phyloP scores from a whole-genome alignment of 805 yeast genomes.

The Hanseniaspora thailandica region DNA sequence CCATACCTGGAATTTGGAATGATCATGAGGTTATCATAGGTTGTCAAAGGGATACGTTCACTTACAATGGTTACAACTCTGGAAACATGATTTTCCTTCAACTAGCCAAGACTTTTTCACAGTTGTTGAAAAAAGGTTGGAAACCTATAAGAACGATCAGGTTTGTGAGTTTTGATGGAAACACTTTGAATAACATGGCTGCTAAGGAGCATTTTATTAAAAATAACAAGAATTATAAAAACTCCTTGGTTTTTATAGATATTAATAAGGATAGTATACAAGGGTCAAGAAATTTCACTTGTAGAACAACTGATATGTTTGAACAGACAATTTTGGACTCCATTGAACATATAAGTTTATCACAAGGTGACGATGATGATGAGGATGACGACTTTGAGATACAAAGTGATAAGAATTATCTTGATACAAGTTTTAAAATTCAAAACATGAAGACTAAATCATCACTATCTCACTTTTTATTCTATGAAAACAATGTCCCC shows the following conservation, averaged over 20 bases:
- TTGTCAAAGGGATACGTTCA: conserved; percentile 43
- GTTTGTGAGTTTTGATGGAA: conserved; percentile 74
- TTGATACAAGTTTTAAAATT: conserved; percentile 28
- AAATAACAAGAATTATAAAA: conserved; percentile 36
- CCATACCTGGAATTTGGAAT: conserved; percentile 44
- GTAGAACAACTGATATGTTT: conserved; percentile 49
- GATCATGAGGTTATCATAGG: conserved; percentile 47
- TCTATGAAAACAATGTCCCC: conserved; percentile 57
- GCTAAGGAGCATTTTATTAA: conserved; percentile 65
- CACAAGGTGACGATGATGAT: no score
- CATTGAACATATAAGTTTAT: conserved; percentile 34
- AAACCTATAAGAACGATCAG: conserved; percentile 58
- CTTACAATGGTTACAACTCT: conserved; percentile 39
- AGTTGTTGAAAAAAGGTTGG: conserved; percentile 45
- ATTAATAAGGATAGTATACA: conserved; percentile 32
- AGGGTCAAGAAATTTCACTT: conserved; percentile 36
- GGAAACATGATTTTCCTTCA: conserved; percentile 43
- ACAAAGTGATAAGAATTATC: neutral
- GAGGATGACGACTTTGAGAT: neutral
- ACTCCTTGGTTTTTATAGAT: conserved; percentile 41
- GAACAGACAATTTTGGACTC: conserved; percentile 35
- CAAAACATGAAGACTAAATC: conserved; percentile 36
- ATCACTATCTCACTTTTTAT: conserved; percentile 49
- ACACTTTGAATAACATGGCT: conserved; percentile 60
- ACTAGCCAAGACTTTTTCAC: conserved; percentile 40